A percentile compares a stretch with the other conserved stretches of the same genome.
Conservation (phyloP, 2,329 filamentous ascomycete genomes). For the Aspergillus sp. region DNA sequence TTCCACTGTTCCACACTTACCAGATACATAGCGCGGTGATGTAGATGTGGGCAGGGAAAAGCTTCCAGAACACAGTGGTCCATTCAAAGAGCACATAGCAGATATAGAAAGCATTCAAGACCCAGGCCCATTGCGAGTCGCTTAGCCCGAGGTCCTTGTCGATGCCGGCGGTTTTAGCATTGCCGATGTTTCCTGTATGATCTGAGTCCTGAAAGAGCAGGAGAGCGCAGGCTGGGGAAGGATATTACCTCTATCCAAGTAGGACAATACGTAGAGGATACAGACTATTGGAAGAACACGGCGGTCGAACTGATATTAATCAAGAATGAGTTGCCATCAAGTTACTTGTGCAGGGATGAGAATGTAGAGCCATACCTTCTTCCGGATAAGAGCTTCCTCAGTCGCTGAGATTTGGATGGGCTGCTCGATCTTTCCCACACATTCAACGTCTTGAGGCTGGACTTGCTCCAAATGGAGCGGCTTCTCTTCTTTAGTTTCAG, state of each 20-base stretch:
- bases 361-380: neutral
- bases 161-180: constrained; percentile 26
- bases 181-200: constrained; percentile 22
- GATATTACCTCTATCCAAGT: constrained; percentile 22
- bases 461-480: constrained; percentile 1
- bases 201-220: neutral
- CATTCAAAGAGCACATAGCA: constrained; percentile 27
- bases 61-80: constrained; percentile 26
- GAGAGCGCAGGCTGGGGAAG: neutral
- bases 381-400: constrained; percentile 4
- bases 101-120: constrained; percentile 27
- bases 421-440: neutral
- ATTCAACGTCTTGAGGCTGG: neutral
- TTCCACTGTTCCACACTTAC: constrained; percentile 12
- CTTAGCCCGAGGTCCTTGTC: constrained; percentile 19
- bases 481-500: neutral
- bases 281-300: constrained; percentile 24
- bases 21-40: constrained; percentile 22
- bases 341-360: neutral
- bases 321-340: neutral
- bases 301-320: constrained; percentile 18
- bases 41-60: constrained; percentile 25
- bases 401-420: neutral
- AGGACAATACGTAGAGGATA: constrained; percentile 24
- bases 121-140: constrained; percentile 25